Evolutionary conservation across 1,139 yeast genomes (phyloP), one percentile per base, ranked within the genome.

Genomic region (Arxiozyma slooffiae): DNA sequence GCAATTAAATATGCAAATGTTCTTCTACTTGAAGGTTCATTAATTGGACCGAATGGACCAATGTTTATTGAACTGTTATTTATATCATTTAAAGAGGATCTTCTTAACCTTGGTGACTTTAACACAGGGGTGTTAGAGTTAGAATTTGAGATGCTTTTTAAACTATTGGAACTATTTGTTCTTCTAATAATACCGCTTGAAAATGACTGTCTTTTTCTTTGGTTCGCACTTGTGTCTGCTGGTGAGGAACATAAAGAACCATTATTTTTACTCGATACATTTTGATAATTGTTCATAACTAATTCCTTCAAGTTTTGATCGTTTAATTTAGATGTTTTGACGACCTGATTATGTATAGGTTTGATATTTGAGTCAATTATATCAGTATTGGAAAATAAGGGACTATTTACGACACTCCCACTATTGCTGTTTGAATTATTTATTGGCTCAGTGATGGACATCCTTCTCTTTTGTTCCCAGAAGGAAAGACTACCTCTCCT

Each of bases 1-100:
- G 95, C 94, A 53, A 92, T 86, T 51, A 92, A 72, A 65, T 90
- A 87, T 0, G 97, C 94, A 73, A 92, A 92, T 1, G 92, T 83
- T 67, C 87, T 83, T 57, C 96, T 78, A 36, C 95, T 85, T 1
- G 95, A 81, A 6, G 84, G 80, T 58, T 83, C 85, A 61, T 84
- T 85, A 46, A 92, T 74, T 0, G 97, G 96, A 0, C 98, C 99
- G 71, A 92, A 92, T 0, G 98, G 98, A 1, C 96, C 87, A 48
- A 66, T 61, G 44, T 57, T 64, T 26, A 64, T 57, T 24, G 55
- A 52, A 22, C 52, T 55, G 40, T 54, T 52, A 58, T 65, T 47
- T 53, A 50, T 52, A 43, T 59, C 60, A 43, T 58, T 57, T 16
- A 58, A 54, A 1, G 67, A 61, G 1, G 67, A 58, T 44, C 64